These are phyloP conservation scores for Anthracocystis setariae DNA, from an alignment of 1,284 basidiomycete species.

Conservation along the genomic window DNA sequence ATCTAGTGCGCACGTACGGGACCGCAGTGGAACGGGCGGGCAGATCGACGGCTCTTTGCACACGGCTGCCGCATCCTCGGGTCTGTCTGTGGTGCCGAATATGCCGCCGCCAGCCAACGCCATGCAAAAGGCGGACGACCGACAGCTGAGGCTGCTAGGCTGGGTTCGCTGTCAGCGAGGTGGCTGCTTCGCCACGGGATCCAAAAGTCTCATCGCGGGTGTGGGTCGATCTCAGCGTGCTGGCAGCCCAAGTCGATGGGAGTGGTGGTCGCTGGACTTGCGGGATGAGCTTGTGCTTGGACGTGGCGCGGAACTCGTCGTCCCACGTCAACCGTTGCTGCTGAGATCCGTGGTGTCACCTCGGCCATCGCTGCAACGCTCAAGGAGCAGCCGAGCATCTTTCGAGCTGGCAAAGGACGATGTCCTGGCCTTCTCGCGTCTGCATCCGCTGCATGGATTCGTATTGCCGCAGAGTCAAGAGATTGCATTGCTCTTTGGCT, in stretches of 20 bases:
- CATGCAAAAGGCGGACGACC: conserved; percentile 32
- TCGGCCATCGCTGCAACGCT: conserved; percentile 11
- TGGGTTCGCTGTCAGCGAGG: conserved; percentile 43
- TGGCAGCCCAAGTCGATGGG: conserved; percentile 28
- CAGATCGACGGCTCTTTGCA: conserved; percentile 9
- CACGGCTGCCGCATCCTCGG: conserved; percentile 21
- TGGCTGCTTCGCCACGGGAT: conserved; percentile 19
- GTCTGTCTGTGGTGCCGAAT: conserved; percentile 20
- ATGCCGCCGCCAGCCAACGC: conserved; percentile 24
- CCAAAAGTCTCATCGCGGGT: conserved; percentile 15
- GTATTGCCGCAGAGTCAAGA: conserved; percentile 7
- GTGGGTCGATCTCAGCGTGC: conserved; percentile 25
- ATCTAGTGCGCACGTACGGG: conserved; percentile 34
- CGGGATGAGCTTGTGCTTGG: conserved; percentile 36
- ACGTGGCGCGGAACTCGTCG: conserved; percentile 42
- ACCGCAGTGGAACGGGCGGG: conserved; percentile 23
- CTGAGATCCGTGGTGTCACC: conserved; percentile 6
- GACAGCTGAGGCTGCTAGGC: conserved; percentile 37
- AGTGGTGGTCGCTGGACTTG: conserved; percentile 45
- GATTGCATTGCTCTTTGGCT: conserved; percentile 32
- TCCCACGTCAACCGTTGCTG: conserved; percentile 25
- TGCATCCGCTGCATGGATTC: conserved; percentile 30
- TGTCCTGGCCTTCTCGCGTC: conserved; percentile 36
- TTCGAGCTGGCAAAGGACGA: conserved; percentile 19
- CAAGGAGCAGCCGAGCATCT: conserved; percentile 3